These are phyloP conservation scores for Jamesozyma gamospora DNA, from an alignment of 805 yeast species.

Conservation along the genomic window DNA sequence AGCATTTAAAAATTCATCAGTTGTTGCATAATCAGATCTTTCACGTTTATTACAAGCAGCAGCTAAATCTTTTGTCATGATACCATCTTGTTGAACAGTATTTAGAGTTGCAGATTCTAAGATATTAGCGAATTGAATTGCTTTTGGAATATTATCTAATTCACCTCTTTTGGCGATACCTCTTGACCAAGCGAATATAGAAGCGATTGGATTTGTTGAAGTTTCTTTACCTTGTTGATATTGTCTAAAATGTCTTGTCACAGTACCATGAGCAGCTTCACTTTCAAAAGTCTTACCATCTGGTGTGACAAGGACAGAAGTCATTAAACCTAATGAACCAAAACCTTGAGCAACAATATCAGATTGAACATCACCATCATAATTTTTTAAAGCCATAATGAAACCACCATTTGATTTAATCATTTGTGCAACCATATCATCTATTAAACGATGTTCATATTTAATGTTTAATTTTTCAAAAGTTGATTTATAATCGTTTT, in stretches of 20 bases:
- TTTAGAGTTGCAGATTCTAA: slow-evolving; percentile 61
- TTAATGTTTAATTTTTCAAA: slow-evolving; percentile 54
- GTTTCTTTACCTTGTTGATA: slow-evolving; percentile 76
- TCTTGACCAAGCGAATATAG: slow-evolving; percentile 81
- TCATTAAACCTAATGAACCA: slow-evolving; percentile 77
- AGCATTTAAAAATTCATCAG: slow-evolving; percentile 68
- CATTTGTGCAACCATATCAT: slow-evolving; percentile 88
- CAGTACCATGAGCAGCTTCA: slow-evolving; percentile 85
- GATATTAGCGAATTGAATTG: slow-evolving; percentile 52
- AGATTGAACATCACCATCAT: slow-evolving; percentile 80
- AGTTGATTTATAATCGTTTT: slow-evolving; percentile 41
- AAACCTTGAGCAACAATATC: slow-evolving; percentile 84
- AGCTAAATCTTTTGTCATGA: slow-evolving; percentile 79
- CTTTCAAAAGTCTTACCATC: slow-evolving; percentile 81
- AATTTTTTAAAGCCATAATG: slow-evolving; percentile 71
- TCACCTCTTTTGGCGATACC: slow-evolving; percentile 76
- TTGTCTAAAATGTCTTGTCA: slow-evolving; percentile 77
- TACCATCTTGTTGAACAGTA: slow-evolving; percentile 63
- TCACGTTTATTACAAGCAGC: slow-evolving; percentile 55
- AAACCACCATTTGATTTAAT: slow-evolving; percentile 76
- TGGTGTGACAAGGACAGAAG: slow-evolving; percentile 72
- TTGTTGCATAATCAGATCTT: slow-evolving; percentile 56
- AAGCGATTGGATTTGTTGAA: slow-evolving; percentile 76
- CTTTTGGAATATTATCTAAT: slow-evolving; percentile 62
- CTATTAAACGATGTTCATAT: slow-evolving; percentile 75